Evolutionary conservation across 2,329 filamentous ascomycete species (phyloP).

Genomic region (Ceratocystiopsis minuta): DNA sequence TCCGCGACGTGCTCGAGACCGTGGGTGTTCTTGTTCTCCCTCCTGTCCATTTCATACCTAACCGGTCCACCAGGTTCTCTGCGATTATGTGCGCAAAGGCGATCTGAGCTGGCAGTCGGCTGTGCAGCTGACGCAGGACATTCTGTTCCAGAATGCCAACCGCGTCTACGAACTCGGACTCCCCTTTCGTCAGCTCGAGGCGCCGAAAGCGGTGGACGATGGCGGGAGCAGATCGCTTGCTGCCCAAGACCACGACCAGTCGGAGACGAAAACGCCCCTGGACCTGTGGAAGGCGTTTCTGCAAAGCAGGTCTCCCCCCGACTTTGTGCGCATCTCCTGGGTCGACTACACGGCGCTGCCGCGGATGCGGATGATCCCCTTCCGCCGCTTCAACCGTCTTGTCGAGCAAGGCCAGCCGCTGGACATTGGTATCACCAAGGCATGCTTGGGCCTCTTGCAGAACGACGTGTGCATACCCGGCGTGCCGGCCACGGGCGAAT

Average conservation of each 20-base stretch:
- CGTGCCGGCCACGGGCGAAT: slow-evolving; percentile 42
- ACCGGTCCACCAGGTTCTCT: slow-evolving; percentile 46
- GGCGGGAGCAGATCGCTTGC: not conserved
- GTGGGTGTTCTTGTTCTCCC: slow-evolving; percentile 21
- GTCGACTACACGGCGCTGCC: slow-evolving; percentile 57
- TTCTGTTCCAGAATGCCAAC: slow-evolving; percentile 65
- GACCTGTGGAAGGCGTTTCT: slow-evolving; percentile 25
- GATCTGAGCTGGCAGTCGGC: slow-evolving; percentile 46
- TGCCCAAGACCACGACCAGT: no score
- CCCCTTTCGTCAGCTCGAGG: slow-evolving; percentile 15
- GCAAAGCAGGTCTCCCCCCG: slow-evolving; percentile 28
- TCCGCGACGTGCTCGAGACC: slow-evolving; percentile 49
- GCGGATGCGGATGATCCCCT: slow-evolving; percentile 49
- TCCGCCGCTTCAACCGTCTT: slow-evolving; percentile 28
- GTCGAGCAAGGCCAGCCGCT: slow-evolving; percentile 23
- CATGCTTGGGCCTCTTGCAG: slow-evolving; percentile 47
- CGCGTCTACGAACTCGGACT: slow-evolving; percentile 48
- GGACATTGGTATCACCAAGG: slow-evolving; percentile 43
- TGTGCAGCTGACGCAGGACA: slow-evolving; percentile 41
- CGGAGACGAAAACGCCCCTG: slow-evolving; percentile 1
- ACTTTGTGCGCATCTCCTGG: slow-evolving; percentile 60
- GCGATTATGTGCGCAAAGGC: slow-evolving; percentile 45
- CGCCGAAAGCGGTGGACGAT: no score
- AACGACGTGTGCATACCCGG: slow-evolving; percentile 40
- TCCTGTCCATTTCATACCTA: not conserved